These are phyloP conservation scores for Pisolithus albus DNA, from an alignment of 768 basidiomycete genomes.

Conservation along the genomic window DNA sequence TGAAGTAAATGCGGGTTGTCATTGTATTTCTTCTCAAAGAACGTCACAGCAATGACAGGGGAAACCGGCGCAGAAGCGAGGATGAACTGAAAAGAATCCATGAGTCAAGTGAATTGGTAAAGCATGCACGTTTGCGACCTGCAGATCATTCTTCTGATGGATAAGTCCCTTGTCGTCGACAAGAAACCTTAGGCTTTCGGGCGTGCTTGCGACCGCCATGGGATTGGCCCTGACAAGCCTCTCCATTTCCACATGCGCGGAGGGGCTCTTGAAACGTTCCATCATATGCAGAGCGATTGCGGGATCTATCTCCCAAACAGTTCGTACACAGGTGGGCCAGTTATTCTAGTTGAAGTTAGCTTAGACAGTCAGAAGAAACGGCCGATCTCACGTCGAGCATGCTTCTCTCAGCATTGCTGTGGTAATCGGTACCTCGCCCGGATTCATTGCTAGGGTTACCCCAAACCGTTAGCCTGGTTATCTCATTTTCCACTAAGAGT, in stretches of 20 bases:
- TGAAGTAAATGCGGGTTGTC: slow-evolving; percentile 84
- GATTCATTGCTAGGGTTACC: slow-evolving; percentile 76
- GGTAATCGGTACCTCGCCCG: slow-evolving; percentile 57
- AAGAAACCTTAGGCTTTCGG: slow-evolving; percentile 77
- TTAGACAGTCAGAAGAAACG: neutral
- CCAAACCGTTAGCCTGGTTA: slow-evolving; percentile 84
- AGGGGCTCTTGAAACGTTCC: slow-evolving; percentile 77
- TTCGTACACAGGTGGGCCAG: slow-evolving; percentile 65
- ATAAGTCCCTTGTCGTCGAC: slow-evolving; percentile 65
- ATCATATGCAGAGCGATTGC: slow-evolving; percentile 74
- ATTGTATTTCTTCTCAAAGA: slow-evolving; percentile 79
- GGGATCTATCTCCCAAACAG: slow-evolving; percentile 78
- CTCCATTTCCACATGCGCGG: slow-evolving; percentile 65
- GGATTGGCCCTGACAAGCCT: slow-evolving; percentile 71
- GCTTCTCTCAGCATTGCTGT: slow-evolving; percentile 49
- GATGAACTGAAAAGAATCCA: slow-evolving; percentile 53
- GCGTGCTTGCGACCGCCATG: slow-evolving; percentile 57
- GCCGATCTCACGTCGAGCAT: slow-evolving; percentile 49
- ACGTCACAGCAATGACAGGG: slow-evolving; percentile 71
- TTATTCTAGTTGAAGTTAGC: slow-evolving; percentile 33
- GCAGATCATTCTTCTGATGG: slow-evolving; percentile 58
- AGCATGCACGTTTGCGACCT: slow-evolving; percentile 39
- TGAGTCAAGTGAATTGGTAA: neutral
- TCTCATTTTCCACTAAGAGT: slow-evolving; percentile 85
- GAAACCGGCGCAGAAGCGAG: slow-evolving; percentile 86